Evolutionary conservation across 169 alveolate species (phyloP).

Genomic region (Plasmodium ovale): DNA sequence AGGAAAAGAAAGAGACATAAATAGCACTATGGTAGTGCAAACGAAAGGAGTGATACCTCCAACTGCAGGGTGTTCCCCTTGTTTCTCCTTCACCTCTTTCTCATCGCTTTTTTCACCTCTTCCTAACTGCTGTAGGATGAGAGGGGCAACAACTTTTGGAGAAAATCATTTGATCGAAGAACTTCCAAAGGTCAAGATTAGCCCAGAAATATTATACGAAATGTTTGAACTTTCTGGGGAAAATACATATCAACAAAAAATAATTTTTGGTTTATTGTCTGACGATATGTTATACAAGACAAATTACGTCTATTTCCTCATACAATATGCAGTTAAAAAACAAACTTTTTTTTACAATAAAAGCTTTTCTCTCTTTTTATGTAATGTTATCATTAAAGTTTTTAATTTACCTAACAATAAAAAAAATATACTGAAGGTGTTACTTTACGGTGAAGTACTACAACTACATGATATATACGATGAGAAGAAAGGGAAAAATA

Average conservation of each 20-base stretch:
- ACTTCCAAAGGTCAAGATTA: slow-evolving; percentile 8
- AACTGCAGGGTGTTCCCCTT: not conserved
- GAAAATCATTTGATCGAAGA: slow-evolving; percentile 17
- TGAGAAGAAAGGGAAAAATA: slow-evolving; percentile 19
- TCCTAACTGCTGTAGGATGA: slow-evolving; percentile 3
- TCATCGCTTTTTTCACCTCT: not conserved
- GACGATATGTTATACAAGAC: slow-evolving; percentile 60
- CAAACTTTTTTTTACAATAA: slow-evolving; percentile 47
- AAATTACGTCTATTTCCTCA: slow-evolving; percentile 34
- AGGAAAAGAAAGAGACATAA: too few species aligned
- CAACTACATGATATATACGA: slow-evolving; percentile 37
- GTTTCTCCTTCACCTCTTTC: too few species aligned
- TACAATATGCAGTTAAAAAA: slow-evolving; percentile 53
- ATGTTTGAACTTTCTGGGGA: slow-evolving; percentile 35
- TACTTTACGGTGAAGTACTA: slow-evolving; percentile 18
- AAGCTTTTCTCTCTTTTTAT: slow-evolving; percentile 41
- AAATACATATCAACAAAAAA: slow-evolving; percentile 28
- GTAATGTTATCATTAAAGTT: slow-evolving; percentile 44
- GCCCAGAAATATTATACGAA: slow-evolving; percentile 58
- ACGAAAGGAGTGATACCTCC: not conserved
- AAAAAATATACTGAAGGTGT: slow-evolving; percentile 13
- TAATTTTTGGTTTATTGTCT: slow-evolving; percentile 34
- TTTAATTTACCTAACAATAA: slow-evolving; percentile 27
- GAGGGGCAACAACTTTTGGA: slow-evolving; percentile 17
- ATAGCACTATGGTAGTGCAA: too few species aligned